Base-by-base conservation (phyloP, 1,284 basidiomycete genomes). In the Lignosus rhinocerotis region DNA sequence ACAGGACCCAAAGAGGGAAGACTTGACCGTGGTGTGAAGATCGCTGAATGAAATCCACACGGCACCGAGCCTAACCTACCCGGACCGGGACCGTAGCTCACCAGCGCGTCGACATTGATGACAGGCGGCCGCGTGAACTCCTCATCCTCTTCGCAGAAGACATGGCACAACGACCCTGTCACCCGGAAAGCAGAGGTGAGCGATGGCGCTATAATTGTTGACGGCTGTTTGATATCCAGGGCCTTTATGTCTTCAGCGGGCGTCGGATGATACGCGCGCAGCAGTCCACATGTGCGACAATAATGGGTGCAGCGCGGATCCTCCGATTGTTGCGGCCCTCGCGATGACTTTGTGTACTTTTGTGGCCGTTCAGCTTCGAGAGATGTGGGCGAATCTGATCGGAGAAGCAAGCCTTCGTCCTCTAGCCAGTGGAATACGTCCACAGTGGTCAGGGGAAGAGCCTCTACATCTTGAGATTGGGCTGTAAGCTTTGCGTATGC, bases 381-480 rank as follows among this genome's bases (percentile, higher is more conserved):
- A 30, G 43, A 10, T 30, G 19, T 19, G 71, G 68, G 19, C 21
- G 19, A 49, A 32, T 36, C 46, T 32, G 59, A 33, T 21, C 78
- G 78, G 45, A 76, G 73, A 64, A 85, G 83, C 48, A 79, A 74
- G 5, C 77, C 79, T 60, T 79, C 75, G 44, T 82, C 80, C 51
- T 78, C 76, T 38, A 89, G 76, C 82, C 86, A 89, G 36, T 70
- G 72, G 68, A 80, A 86, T 1, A 88, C 79, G 51, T 87, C 84
- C 3, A 76, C 82, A 14, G 78, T 76, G 2, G 79, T 80, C 42
- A 88, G 70, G 9, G 70, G 58, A 25, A 76, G 71, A 58, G 42
- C 55, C 60, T 31, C 53, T 1, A 47, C 32, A 8, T 65, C 63
- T n/a, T 51, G 56, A 25, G 68, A 62, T 17, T 69, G 57, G 1